Base-by-base conservation (phyloP, 2,329 filamentous ascomycete species). In the Fusarium lyarnte region DNA sequence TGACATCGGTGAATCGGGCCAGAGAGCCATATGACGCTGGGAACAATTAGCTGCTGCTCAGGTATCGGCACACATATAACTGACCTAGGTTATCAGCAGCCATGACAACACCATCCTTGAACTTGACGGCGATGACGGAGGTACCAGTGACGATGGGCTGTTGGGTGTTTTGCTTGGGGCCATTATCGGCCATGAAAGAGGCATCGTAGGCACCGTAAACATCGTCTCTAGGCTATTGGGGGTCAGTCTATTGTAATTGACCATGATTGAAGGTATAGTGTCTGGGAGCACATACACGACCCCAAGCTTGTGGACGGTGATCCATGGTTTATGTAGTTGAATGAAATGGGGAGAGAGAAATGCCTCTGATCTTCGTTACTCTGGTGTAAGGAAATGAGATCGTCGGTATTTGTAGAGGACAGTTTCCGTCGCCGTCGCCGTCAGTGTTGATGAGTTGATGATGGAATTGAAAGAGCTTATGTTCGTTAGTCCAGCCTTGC, bases 11-110 rank as follows among this genome's bases (percentile, higher is more conserved):
- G 88, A 98, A 99, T 81, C 96, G 94, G 68, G 96, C 95, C 75
- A 95, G 93, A 63, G 96, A 98, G 82, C 96, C 96, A 84, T 99
- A 99, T 65, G 96, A 99, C 76, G 96, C 96, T 97, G 36, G 33
- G 3, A 39, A 42, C 16, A 31, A 63, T 73, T 42, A 77, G 66
- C 21, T 33, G 27, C 52, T 49, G 45, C 17, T 45, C 12, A 27
- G 25, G 23, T 14, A 35, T 64, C 33, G 55, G 31, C 42, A 21
- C 42, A 36, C 21, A 59, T 54, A 53, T 55, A 49, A 73, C 87
- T 62, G 87, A 97, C 94, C 94, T 74, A 99, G 86, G 86, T 98
- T 99, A 84, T 99, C 96, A 78, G 96, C 94, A 58, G 95, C 96
- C 82, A 99, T 95, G 79, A 97, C 95, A 73, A 99, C 94, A 80